Evolutionary conservation across 2,329 filamentous ascomycete genomes (phyloP), one percentile per base, ranked within the genome.

Genomic region (Fusarium staphyleae): DNA sequence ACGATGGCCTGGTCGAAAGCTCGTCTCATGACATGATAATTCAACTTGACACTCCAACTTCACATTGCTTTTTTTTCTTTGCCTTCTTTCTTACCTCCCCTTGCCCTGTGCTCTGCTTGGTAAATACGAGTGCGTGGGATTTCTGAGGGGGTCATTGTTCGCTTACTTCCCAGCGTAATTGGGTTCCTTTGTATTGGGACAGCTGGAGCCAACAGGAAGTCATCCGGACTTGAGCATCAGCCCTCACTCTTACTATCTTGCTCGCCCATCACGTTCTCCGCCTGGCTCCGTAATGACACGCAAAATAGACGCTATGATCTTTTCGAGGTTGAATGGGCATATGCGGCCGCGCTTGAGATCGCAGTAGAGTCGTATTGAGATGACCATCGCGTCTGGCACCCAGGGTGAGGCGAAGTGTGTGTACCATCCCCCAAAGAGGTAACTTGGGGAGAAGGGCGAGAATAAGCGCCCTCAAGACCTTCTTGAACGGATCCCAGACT

Each of bases 171-270:
- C 5, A 18, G 6, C 22, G 13, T 41, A 10, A 64, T 60, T 64
- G 61, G 48, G 19, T 51, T 49, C 62, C 62, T 5, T 16, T 19
- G 55, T 57, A 40, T 60, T 49, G 62, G 56, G 50, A 45, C 48
- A 26, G 46, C 53, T 30, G 48, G 58, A 58, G 39, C 62, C 62
- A 65, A 65, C 55, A 53, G 62, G 62, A 60, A 57, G 44, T 14
- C 30, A 51, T 37, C 52, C 37, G 46, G 52, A 24, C 4, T 24
- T 8, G 22, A 24, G 22, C 22, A 9, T 3, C 6, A 7, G 22
- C 36, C 36, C 28, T 54, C 26, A 43, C 26, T 42, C 39, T 29
- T 37, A 7, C 15, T 33, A 39, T 45, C 32, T 12, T 15, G 7
- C 28, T 18, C 41, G 33, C 9, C 46, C 36, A 52, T 30, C 43